phyloP scores from a whole-genome alignment of 164 flowering plant species.

The Nelumbo lutea region DNA sequence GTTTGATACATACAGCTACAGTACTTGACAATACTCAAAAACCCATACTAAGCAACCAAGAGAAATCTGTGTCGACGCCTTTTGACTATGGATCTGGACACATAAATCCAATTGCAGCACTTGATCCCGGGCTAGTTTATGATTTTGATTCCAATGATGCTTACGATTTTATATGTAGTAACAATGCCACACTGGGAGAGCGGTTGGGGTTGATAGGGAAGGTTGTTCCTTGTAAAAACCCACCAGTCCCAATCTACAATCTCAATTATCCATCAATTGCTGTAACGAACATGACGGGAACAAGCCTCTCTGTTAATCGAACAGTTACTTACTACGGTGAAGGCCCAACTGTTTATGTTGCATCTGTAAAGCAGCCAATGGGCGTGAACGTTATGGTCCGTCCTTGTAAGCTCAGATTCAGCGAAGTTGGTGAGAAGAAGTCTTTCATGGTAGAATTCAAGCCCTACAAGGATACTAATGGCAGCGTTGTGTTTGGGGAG shows the following conservation, averaged over 20 bases:
- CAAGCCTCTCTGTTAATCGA: constrained; percentile 37
- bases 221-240: constrained; percentile 26
- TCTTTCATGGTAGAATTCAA: constrained; percentile 36
- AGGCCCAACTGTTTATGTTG: constrained; percentile 36
- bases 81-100: constrained; percentile 61
- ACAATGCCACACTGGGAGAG: constrained; percentile 37
- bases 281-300: constrained; percentile 41
- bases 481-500: constrained; percentile 48
- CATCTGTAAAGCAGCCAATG: constrained; percentile 30
- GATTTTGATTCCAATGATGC: constrained; percentile 34
- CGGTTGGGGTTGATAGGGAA: constrained; percentile 42
- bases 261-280: constrained; percentile 65
- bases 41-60: constrained; percentile 11
- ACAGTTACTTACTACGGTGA: constrained; percentile 39
- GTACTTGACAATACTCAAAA: no score
- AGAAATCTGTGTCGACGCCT: constrained; percentile 32
- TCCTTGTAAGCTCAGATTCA: constrained; percentile 35
- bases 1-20: no score
- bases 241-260: constrained; percentile 28
- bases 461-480: constrained; percentile 28
- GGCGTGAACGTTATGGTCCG: constrained; percentile 37
- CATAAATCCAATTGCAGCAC: constrained; percentile 37
- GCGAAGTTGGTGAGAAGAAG: constrained; percentile 35
- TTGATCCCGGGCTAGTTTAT: constrained; percentile 53
- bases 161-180: constrained; percentile 42